Evolutionary conservation across 2,329 filamentous ascomycete genomes (phyloP), one percentile per base, ranked within the genome.

Genomic region (Paramyrothecium roridum): DNA sequence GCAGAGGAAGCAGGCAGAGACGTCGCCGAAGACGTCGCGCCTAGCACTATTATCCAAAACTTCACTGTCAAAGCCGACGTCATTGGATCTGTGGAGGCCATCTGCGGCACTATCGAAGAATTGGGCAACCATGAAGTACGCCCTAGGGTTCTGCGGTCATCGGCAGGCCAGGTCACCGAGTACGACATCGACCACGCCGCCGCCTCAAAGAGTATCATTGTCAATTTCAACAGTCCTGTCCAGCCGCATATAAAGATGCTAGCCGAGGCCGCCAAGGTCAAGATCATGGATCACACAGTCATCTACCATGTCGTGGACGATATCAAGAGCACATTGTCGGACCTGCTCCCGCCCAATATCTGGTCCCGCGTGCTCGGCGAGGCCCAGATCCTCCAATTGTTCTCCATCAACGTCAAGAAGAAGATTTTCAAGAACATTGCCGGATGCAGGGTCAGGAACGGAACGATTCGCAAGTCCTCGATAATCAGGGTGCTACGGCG

Each of bases 11-110:
- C 63, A 2, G 73, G 70, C 10, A 64, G 68, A 2, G 76, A 73
- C 48, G 77, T 67, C 0, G 69, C 70, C 6, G 74, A 71, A 23
- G 76, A 71, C 50, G 64, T 69, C 2, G 65, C 70, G 23, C 63
- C 70, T 34, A 76, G 78, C 10, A 72, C 80, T 8, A 77, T 78
- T 52, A 75, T 81, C 17, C 81, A 96, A 50, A 89, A 89, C 64
- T 95, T 98, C 72, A 85, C 95, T 56, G 80, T 99, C 75, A 96
- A 96, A 73, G 93, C 88, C 53, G 95, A 99, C 65, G 95, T 98
- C 19, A 90, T 89, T 58, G 95, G 95, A 40, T 98, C 93, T 0
- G 92, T 93, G 1, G 95, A 99, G 76, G 95, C 95, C 2, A 89
- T 98, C 3, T 80, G 87, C 57, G 88, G 90, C 50, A 87, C 88